Base-by-base conservation (phyloP, 768 basidiomycete species). In the Lyophyllum shimeji region DNA sequence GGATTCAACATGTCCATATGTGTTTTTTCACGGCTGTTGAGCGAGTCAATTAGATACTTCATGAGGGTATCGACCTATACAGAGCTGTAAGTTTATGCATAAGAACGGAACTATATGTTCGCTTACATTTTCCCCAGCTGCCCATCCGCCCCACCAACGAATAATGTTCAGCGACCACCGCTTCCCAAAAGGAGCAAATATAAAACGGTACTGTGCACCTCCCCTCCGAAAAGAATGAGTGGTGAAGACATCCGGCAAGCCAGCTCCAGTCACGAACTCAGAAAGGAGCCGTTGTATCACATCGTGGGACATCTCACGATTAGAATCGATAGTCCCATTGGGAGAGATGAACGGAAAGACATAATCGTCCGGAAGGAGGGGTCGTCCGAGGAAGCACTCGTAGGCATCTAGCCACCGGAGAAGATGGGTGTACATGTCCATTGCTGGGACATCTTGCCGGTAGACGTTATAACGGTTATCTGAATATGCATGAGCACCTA, bases 71-170 rank as follows among this genome's bases (percentile, higher is more conserved):
- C 39, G 18, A 40, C 39, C 39, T 40, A 40, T 40, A 11, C 3
- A 37, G 15, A 17, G 11, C 34, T 11, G 34, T 37, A 37, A 11
- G 34, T 6, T 13, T 29, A 29, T 29, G 29, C 7, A 13, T 6
- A 17, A 13, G 15, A 37, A 8, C 3, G 11, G 3, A 37, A 13
- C 15, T 17, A n/a, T 13, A 37, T 6, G 34, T 18, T n/a, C 2
- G 15, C 39, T 18, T 40, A 40, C 39, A 40, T 40, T 40, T 40
- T 40, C 39, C 3, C 39, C 39, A 18, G 39, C 39, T 40, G 39
- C 39, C 39, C 39, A 52, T 4, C 49, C 55, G 0, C 55, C 50
- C 55, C 55, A 57, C 49, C 45, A 57, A 0, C 31, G 17, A 13
- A 52, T n/a, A 2, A 50, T 46, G 24, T 50, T 37, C 11, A 57